Percentiles rank a stretch among this genome's conserved stretches.
These are phyloP conservation scores for Magnaporthiopsis incrustans DNA, from an alignment of 2,329 filamentous ascomycete species.

Conservation along the genomic window DNA sequence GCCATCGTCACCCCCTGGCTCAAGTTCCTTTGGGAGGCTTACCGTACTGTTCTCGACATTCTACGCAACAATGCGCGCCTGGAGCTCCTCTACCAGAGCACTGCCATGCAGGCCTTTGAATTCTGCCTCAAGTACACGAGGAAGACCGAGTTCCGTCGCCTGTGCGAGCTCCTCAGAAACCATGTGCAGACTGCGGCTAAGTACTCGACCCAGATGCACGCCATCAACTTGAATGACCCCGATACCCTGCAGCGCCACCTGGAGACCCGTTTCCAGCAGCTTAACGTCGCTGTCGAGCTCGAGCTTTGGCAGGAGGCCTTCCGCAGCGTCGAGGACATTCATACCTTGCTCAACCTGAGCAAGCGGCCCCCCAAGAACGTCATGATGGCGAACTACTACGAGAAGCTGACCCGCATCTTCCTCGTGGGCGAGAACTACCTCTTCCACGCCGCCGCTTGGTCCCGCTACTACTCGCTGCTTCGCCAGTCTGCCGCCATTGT, in stretches of 20 bases:
- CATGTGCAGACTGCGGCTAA: constrained; percentile 99
- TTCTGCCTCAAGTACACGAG: constrained; percentile 97
- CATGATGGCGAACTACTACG: constrained; percentile 99
- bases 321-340: constrained; percentile 97
- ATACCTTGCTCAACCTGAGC: constrained; percentile 93
- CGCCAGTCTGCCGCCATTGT: constrained; percentile 81
- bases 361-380: constrained; percentile 97
- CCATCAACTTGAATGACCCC: constrained; percentile 96
- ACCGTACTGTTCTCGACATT: constrained; percentile 95
- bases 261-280: constrained; percentile 95
- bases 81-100: constrained; percentile 97
- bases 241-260: constrained; percentile 96
- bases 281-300: constrained; percentile 95
- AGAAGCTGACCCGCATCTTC: constrained; percentile 98
- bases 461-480: constrained; percentile 92
- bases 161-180: constrained; percentile 96
- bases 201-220: constrained; percentile 98
- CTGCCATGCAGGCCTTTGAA: constrained; percentile 95
- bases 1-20: constrained; percentile 98
- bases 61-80: constrained; percentile 97
- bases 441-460: constrained; percentile 97
- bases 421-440: constrained; percentile 98
- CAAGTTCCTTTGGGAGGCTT: constrained; percentile 99
- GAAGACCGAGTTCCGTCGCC: constrained; percentile 98
- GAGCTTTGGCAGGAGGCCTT: constrained; percentile 99